Conservation (phyloP, 2,329 filamentous ascomycete genomes). For the Aurifilum marmelostoma region DNA sequence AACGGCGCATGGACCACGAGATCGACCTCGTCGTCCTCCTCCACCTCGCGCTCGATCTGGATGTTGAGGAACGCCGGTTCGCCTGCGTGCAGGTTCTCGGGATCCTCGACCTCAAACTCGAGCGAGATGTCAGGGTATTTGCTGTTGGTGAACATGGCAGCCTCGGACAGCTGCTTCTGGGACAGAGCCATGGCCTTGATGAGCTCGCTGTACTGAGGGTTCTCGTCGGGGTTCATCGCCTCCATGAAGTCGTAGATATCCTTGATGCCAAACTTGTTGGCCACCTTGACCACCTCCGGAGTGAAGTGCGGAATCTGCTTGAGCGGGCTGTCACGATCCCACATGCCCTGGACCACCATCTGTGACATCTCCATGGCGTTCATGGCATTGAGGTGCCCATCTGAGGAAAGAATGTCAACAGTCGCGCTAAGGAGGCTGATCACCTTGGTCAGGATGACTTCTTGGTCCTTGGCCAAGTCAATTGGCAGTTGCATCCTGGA, state of each 20-base stretch:
- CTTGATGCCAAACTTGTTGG: constrained; percentile 81
- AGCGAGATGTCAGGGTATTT: constrained; percentile 96
- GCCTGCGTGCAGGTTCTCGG: constrained; percentile 78
- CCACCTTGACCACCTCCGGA: constrained; percentile 79
- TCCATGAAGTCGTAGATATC: constrained; percentile 99
- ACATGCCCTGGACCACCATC: constrained; percentile 99
- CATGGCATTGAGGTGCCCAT: constrained; percentile 96
- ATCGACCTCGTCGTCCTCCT: constrained; percentile 73
- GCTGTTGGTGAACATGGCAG: constrained; percentile 93
- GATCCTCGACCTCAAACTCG: constrained; percentile 82
- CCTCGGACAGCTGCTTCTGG: constrained; percentile 81
- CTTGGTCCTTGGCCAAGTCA: constrained; percentile 94
- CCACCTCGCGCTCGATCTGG: constrained; percentile 80
- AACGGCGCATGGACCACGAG: constrained; percentile 91
- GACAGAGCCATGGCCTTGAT: constrained; percentile 78
- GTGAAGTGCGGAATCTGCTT: constrained; percentile 98
- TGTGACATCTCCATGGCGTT: constrained; percentile 99
- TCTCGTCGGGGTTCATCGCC: constrained; percentile 95
- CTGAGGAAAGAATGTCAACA: constrained; percentile 93
- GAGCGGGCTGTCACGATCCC: constrained; percentile 94
- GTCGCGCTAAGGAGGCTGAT: constrained; percentile 87
- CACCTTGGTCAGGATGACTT: constrained; percentile 81
- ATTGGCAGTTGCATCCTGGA: constrained; percentile 95
- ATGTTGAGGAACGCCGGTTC: constrained; percentile 82
- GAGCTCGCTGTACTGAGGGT: constrained; percentile 76